phyloP scores from a whole-genome alignment of 106 monocot genomes.

The Hemerocallis citrina region DNA sequence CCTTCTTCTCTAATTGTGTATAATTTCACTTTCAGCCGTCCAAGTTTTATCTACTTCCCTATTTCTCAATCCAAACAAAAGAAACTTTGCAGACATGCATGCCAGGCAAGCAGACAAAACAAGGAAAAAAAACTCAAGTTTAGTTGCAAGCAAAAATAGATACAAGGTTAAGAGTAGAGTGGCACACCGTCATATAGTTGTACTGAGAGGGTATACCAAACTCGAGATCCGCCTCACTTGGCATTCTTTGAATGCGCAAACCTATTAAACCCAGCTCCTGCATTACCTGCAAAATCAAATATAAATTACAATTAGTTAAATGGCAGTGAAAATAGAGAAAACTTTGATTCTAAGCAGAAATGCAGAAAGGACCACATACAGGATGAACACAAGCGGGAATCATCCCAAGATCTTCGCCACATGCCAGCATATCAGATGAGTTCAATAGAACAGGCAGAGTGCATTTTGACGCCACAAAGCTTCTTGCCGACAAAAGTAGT shows the following conservation, averaged over 20 bases:
- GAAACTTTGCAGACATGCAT: no score
- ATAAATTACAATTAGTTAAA: background rate
- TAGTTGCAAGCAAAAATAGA: no score
- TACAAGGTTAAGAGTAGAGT: background rate
- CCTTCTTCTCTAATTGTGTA: no score
- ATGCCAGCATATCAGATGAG: constrained; percentile 94
- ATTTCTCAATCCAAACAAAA: no score
- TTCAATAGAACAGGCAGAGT: constrained; percentile 79
- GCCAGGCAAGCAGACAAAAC: no score
- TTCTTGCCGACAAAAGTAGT: constrained; percentile 94
- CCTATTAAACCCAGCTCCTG: constrained; percentile 89
- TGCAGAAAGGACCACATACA: constrained; percentile 37
- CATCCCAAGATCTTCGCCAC: constrained; percentile 92
- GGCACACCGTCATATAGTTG: constrained; percentile 74
- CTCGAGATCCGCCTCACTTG: constrained; percentile 65
- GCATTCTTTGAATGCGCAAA: constrained; percentile 91
- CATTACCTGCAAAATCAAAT: constrained; percentile 73
- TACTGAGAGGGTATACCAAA: constrained; percentile 89
- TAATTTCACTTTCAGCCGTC: no score
- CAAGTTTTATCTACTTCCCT: no score
- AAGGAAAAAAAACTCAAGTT: no score
- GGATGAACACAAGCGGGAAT: constrained; percentile 89
- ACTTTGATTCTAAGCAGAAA: background rate
- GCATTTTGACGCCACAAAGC: constrained; percentile 90
- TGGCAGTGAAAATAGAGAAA: no score